Percentiles rank a stretch among this genome's conserved stretches.
Conservation (phyloP, 2,329 filamentous ascomycete genomes). For the Keithomyces neogunnii region DNA sequence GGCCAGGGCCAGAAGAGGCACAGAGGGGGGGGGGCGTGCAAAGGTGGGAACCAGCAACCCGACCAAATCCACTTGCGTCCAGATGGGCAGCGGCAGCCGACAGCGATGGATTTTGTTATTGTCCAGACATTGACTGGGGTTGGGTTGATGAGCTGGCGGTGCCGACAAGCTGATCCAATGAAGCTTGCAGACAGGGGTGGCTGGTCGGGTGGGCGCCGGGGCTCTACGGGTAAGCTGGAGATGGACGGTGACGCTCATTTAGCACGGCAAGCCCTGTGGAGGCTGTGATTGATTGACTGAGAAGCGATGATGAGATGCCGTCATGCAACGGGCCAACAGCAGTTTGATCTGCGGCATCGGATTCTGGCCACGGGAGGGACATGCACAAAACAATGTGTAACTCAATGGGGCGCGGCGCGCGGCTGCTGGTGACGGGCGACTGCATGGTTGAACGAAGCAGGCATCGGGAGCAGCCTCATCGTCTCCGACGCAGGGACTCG, state of each 20-base stretch:
- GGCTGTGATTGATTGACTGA: neutral
- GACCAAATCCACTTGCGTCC: neutral
- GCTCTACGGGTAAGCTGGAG: slow-evolving; percentile 8
- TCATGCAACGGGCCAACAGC: neutral
- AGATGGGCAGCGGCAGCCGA: too few relatives aligned
- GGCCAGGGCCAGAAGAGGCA: too few relatives aligned
- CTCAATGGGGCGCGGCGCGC: too few relatives aligned
- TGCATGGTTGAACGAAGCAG: too few relatives aligned
- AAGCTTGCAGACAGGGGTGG: slow-evolving; percentile 18
- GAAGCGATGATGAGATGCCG: neutral
- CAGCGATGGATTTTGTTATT: slow-evolving; percentile 1
- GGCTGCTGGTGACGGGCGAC: too few relatives aligned
- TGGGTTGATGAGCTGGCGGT: slow-evolving; percentile 30
- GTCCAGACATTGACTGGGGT: slow-evolving; percentile 10
- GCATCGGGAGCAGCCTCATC: too few relatives aligned
- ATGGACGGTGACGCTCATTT: slow-evolving; percentile 2
- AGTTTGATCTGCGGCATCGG: neutral
- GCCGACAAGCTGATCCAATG: slow-evolving; percentile 28
- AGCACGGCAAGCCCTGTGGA: neutral
- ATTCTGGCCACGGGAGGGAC: too few relatives aligned
- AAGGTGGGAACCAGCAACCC: neutral
- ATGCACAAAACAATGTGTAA: too few relatives aligned
- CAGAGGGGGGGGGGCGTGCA: too few relatives aligned
- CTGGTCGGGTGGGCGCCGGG: slow-evolving; percentile 9
- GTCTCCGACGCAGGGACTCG: too few relatives aligned